Evolutionary conservation across 805 yeast species (phyloP), one percentile per base, ranked within the genome.

Genomic region (Saturnispora ahearnii): DNA sequence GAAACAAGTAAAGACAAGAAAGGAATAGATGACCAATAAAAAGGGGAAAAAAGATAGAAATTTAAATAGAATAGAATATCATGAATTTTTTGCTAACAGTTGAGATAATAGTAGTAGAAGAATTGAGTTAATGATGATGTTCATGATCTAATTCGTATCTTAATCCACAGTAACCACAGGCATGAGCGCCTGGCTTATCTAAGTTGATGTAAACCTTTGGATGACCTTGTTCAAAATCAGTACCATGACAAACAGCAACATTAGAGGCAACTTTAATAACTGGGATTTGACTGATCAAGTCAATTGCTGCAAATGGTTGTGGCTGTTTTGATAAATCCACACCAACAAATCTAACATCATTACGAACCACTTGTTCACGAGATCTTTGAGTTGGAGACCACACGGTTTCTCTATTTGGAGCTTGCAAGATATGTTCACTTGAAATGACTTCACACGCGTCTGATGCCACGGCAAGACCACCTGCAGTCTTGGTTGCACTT

Each of bases 221-320:
- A 64, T 87, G 96, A 18, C 96, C 96, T 59, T 80, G 85, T 59
- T 78, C 79, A 10, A 84, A 85, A 58, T 73, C 80, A 57, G 84
- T 82, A 37, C 96, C 96, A 59, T 84, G 87, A 64, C 96, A 87
- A 15, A 83, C 91, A 1, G 96, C 96, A 47, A 80, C 66, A 59
- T 79, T 74, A 30, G 55, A 52, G 54, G 73, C 76, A 37, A 87
- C 70, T 61, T 76, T 84, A 57, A 78, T 71, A 40, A 87, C 69
- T 2, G 96, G 95, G 61, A 81, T 80, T 61, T 82, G 70, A 31
- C 84, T 82, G 58, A 87, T 84, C 65, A 87, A 74, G 42, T 87
- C 93, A 60, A 87, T 87, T 50, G 95, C 95, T 40, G 95, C 86
- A 54, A 79, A 79, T 6, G 95, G 88, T 59, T 74, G 76, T 49